phyloP scores from a whole-genome alignment of 208 protist genomes.

The Leishmania tarentolae region DNA sequence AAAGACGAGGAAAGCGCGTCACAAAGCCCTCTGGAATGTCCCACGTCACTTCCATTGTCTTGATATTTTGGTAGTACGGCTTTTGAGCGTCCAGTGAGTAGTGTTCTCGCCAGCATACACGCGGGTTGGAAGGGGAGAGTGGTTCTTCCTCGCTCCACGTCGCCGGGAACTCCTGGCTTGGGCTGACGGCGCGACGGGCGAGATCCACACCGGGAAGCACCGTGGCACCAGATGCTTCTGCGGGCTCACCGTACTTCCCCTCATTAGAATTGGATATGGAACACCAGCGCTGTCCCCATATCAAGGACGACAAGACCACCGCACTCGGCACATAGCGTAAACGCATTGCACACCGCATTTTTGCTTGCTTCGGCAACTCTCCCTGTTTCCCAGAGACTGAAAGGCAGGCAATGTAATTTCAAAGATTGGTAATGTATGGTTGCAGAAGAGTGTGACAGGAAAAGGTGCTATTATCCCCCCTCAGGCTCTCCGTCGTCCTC shows the following conservation, averaged over 20 bases:
- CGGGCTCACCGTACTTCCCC: neutral
- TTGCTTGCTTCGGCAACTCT: neutral
- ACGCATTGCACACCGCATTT: constrained; percentile 20
- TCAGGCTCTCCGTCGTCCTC: neutral
- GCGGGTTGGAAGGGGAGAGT: constrained; percentile 48
- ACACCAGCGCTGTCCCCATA: constrained; percentile 11
- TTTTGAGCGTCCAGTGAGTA: constrained; percentile 56
- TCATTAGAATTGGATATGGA: neutral
- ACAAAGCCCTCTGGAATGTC: constrained; percentile 79
- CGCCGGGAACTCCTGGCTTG: constrained; percentile 53
- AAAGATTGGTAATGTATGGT: neutral
- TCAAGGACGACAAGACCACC: constrained; percentile 6
- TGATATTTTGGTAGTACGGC: constrained; percentile 83
- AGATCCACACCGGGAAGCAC: constrained; percentile 59
- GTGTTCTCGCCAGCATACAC: constrained; percentile 75
- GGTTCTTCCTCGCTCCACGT: constrained; percentile 53
- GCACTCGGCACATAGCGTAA: neutral
- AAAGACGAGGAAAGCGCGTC: constrained; percentile 71
- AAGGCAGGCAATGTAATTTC: neutral
- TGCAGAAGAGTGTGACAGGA: neutral
- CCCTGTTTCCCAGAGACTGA: neutral
- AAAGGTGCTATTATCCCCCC: neutral
- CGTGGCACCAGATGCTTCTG: neutral
- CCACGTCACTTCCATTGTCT: constrained; percentile 59
- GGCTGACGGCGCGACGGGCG: constrained; percentile 47